These are phyloP conservation scores for Santalum album DNA, from an alignment of 164 flowering plant genomes.

Conservation along the genomic window DNA sequence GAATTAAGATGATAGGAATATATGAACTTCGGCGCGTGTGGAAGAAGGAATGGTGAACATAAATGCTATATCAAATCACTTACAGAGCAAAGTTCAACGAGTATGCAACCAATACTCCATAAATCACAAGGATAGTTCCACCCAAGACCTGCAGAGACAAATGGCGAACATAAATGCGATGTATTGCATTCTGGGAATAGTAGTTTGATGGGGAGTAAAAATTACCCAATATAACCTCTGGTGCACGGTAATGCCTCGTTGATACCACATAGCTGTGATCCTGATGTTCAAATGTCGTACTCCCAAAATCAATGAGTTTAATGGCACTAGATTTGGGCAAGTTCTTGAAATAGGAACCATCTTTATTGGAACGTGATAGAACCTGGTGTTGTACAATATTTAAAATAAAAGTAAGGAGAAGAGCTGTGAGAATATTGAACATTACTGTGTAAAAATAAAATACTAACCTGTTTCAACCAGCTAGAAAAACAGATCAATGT, in stretches of 20 bases:
- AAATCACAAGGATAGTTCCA: constrained; percentile 93
- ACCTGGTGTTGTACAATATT: constrained; percentile 21
- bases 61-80: constrained; percentile 16
- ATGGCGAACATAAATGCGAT: neutral
- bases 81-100: constrained; percentile 88
- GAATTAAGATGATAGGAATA: neutral
- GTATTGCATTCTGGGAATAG: too few species aligned
- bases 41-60: neutral
- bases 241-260: constrained; percentile 72
- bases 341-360: constrained; percentile 67
- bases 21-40: neutral
- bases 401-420: too few species aligned
- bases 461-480: too few species aligned
- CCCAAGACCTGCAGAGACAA: constrained; percentile 61
- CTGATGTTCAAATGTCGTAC: constrained; percentile 81
- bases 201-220: neutral
- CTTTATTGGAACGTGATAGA: constrained; percentile 48
- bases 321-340: constrained; percentile 82
- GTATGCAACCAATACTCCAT: constrained; percentile 95
- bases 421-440: neutral
- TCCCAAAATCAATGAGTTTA: constrained; percentile 93
- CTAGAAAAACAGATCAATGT: too few species aligned
- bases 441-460: neutral
- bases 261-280: constrained; percentile 84
- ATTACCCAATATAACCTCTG: constrained; percentile 75